A percentile compares a stretch with the other conserved stretches of the same genome.
Evolutionary conservation across 306 rosid genomes (phyloP).

Genomic region (Sicyos baderoa): DNA sequence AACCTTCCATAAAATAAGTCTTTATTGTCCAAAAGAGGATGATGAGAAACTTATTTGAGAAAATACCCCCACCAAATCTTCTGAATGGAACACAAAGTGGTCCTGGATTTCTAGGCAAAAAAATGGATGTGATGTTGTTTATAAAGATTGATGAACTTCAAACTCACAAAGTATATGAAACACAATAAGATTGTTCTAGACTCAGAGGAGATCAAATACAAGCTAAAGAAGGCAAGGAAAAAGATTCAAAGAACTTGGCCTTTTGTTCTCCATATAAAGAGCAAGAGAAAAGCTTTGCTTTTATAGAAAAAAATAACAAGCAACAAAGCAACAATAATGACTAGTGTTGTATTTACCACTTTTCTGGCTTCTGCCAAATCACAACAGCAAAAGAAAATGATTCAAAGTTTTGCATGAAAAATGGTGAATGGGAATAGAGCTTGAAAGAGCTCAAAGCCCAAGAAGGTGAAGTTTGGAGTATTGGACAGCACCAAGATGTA

Average conservation of each 20-base stretch:
- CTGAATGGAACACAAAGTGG: neutral
- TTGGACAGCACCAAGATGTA: constrained; percentile 34
- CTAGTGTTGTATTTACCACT: constrained; percentile 25
- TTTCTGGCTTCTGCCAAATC: constrained; percentile 26
- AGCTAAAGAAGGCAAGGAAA: neutral
- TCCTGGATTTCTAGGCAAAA: neutral
- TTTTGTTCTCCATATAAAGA: constrained; percentile 21
- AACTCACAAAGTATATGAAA: neutral
- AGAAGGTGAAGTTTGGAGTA: constrained; percentile 29
- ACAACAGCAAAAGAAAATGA: constrained; percentile 21
- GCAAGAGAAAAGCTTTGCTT: constrained; percentile 21
- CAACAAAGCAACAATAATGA: constrained; percentile 28
- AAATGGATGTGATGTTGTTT: constrained; percentile 3
- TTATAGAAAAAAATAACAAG: constrained; percentile 24
- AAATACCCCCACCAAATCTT: constrained; percentile 5
- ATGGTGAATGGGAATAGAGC: constrained; percentile 8
- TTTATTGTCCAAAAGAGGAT: neutral
- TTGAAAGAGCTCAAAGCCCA: constrained; percentile 37
- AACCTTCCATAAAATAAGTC: constrained; percentile 4
- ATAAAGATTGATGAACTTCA: constrained; percentile 1
- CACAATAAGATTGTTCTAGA: no score
- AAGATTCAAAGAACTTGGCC: constrained; percentile 10
- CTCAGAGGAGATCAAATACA: neutral
- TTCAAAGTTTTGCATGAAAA: constrained; percentile 40
- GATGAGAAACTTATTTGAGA: neutral